Evolutionary conservation across 2,329 filamentous ascomycete genomes (phyloP).

Genomic region (Trichoderma hamatum): DNA sequence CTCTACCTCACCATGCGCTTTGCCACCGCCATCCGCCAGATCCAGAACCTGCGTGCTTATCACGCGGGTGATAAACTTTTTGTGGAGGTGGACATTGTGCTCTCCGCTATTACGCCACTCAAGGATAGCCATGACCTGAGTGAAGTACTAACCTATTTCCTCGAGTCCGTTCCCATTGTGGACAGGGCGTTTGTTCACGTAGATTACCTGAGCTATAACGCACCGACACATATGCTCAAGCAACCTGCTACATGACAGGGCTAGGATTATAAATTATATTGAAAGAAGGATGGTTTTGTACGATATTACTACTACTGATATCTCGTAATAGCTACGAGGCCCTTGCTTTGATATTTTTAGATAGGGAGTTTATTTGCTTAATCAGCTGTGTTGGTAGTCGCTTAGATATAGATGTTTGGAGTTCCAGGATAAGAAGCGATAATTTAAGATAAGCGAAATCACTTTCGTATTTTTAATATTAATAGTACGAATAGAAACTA

Average conservation of each 20-base stretch:
- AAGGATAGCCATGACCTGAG: conserved; percentile 80
- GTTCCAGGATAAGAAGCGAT: not conserved
- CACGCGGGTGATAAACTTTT: conserved; percentile 85
- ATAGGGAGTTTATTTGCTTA: not conserved
- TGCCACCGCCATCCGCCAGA: conserved; percentile 81
- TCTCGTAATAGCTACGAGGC: not conserved
- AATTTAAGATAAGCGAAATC: not conserved
- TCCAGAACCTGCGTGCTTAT: conserved; percentile 83
- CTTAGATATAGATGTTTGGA: not conserved
- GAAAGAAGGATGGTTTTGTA: not conserved
- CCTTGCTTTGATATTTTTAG: not conserved
- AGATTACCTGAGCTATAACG: conserved; percentile 65
- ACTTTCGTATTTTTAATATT: not conserved
- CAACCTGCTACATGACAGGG: conserved; percentile 30
- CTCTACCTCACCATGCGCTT: conserved; percentile 94
- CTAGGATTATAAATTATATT: not conserved
- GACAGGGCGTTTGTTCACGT: conserved; percentile 72
- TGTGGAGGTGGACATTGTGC: conserved; percentile 79
- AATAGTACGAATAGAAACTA: not conserved
- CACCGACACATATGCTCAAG: conserved; percentile 60
- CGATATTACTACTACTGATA: not conserved
- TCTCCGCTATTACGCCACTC: conserved; percentile 74
- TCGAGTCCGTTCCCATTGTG: conserved; percentile 81
- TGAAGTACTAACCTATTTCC: conserved; percentile 78
- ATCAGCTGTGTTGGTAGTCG: not conserved